A percentile compares a stretch with the other conserved stretches of the same genome.
These are phyloP conservation scores for Solioccasus polychromus DNA, from an alignment of 768 basidiomycete genomes.

Conservation along the genomic window DNA sequence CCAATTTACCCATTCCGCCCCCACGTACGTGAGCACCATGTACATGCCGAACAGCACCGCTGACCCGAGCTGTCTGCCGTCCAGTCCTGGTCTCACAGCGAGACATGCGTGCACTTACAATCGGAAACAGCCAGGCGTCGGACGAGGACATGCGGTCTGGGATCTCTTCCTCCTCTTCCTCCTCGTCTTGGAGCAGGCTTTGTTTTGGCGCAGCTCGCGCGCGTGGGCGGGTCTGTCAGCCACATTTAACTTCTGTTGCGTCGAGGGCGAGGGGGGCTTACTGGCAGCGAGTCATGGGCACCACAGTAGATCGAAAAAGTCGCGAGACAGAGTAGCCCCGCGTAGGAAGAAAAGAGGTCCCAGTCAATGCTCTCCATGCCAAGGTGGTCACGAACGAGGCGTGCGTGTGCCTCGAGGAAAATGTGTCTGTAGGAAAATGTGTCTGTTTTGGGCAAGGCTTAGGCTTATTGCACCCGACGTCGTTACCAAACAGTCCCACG, in stretches of 20 bases:
- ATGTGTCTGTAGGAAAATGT: neutral
- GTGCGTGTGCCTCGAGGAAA: neutral
- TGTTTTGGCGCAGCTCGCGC: neutral
- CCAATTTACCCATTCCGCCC: conserved; percentile 81
- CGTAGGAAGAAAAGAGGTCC: conserved; percentile 66
- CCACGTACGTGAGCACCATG: conserved; percentile 67
- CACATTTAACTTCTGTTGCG: neutral
- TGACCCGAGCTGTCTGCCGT: conserved; percentile 82
- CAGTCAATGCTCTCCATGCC: conserved; percentile 38
- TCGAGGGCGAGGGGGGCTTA: conserved; percentile 35
- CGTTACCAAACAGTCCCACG: too few relatives aligned
- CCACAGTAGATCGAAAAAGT: conserved; percentile 67
- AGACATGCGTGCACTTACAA: conserved; percentile 48
- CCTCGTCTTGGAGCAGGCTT: conserved; percentile 39
- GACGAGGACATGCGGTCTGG: conserved; percentile 57
- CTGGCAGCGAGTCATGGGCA: conserved; percentile 65
- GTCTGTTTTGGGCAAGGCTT: too few relatives aligned
- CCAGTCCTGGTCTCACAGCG: too few relatives aligned
- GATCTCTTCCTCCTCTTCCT: conserved; percentile 51
- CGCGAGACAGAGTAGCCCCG: conserved; percentile 64
- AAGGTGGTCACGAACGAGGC: conserved; percentile 3
- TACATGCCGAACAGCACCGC: conserved; percentile 67
- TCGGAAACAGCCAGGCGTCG: conserved; percentile 75
- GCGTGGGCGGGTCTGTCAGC: conserved; percentile 8
- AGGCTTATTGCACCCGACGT: too few relatives aligned